Conservation (phyloP, 306 rosid genomes). For the Vigna mungo region DNA sequence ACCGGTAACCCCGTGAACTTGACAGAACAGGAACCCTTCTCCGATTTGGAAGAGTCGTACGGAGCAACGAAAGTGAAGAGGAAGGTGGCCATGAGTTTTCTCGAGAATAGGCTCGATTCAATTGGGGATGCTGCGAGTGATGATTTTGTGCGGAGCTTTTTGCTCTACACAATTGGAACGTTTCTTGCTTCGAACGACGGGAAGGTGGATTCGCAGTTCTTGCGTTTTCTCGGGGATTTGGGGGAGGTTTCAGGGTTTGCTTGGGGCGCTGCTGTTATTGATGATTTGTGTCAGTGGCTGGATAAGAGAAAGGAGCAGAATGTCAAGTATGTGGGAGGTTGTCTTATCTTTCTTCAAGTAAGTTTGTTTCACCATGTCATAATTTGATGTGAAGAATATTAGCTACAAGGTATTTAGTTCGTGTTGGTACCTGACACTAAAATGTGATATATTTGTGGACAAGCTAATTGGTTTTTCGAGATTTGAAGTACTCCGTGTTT, state of each 20-base stretch:
- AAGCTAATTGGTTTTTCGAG: background rate
- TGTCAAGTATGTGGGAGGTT: slow-evolving; percentile 59
- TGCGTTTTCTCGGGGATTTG: slow-evolving; percentile 47
- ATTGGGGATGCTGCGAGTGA: slow-evolving; percentile 46
- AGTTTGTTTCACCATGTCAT: slow-evolving; percentile 41
- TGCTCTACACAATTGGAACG: slow-evolving; percentile 52
- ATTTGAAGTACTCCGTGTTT: background rate
- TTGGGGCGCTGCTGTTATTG: slow-evolving; percentile 57
- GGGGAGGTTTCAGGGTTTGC: slow-evolving; percentile 44
- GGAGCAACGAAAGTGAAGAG: slow-evolving; percentile 48
- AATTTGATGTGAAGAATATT: background rate
- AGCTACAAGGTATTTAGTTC: background rate
- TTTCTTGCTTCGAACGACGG: slow-evolving; percentile 51
- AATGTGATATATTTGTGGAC: background rate
- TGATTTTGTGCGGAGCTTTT: slow-evolving; percentile 55
- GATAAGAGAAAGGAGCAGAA: slow-evolving; percentile 54
- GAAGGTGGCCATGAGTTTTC: slow-evolving; percentile 47
- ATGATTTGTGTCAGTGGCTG: slow-evolving; percentile 56
- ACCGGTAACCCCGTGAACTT: slow-evolving; percentile 46
- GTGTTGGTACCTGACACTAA: background rate
- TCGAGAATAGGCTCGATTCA: slow-evolving; percentile 50
- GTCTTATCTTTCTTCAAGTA: slow-evolving; percentile 63
- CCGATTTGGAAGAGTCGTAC: slow-evolving; percentile 48
- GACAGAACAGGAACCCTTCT: slow-evolving; percentile 45
- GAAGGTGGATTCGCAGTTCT: slow-evolving; percentile 56